Percentiles rank a stretch among this genome's conserved stretches.
phyloP scores from a whole-genome alignment of 1,284 basidiomycete genomes.

The Rhodotorula sp. region DNA sequence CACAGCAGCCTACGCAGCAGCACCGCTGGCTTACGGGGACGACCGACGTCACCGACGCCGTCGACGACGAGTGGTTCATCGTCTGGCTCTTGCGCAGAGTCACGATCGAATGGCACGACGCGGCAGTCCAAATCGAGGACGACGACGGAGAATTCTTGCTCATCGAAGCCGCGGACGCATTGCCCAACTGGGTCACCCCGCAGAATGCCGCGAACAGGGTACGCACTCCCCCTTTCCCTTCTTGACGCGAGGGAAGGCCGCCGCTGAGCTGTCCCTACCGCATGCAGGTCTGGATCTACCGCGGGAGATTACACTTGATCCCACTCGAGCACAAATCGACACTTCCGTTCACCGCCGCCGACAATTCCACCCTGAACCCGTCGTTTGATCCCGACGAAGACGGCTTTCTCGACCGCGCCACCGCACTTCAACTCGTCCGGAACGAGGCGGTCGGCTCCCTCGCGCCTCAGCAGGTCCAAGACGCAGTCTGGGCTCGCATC shows the following conservation, averaged over 20 bases:
- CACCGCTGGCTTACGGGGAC: slow-evolving; percentile 59
- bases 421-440: slow-evolving; percentile 66
- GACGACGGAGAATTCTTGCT: slow-evolving; percentile 94
- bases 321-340: slow-evolving; percentile 71
- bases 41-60: slow-evolving; percentile 84
- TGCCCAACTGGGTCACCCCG: slow-evolving; percentile 89
- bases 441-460: slow-evolving; percentile 58
- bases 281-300: slow-evolving; percentile 81
- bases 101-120: slow-evolving; percentile 61
- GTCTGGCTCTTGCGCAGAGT: slow-evolving; percentile 82
- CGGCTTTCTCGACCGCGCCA: slow-evolving; percentile 59
- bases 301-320: slow-evolving; percentile 77
- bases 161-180: slow-evolving; percentile 88
- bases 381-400: slow-evolving; percentile 48
- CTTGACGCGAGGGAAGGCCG: not conserved
- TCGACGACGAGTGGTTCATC: slow-evolving; percentile 94
- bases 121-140: slow-evolving; percentile 66
- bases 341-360: slow-evolving; percentile 51
- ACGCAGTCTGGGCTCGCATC: slow-evolving; percentile 64
- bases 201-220: slow-evolving; percentile 87
- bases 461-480: slow-evolving; percentile 62
- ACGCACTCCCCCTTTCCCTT: slow-evolving; percentile 46
- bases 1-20: slow-evolving; percentile 1
- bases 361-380: slow-evolving; percentile 53
- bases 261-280: slow-evolving; percentile 38